phyloP scores from a whole-genome alignment of 176 grass and related monocot species.

The Eragrostis nindensis region DNA sequence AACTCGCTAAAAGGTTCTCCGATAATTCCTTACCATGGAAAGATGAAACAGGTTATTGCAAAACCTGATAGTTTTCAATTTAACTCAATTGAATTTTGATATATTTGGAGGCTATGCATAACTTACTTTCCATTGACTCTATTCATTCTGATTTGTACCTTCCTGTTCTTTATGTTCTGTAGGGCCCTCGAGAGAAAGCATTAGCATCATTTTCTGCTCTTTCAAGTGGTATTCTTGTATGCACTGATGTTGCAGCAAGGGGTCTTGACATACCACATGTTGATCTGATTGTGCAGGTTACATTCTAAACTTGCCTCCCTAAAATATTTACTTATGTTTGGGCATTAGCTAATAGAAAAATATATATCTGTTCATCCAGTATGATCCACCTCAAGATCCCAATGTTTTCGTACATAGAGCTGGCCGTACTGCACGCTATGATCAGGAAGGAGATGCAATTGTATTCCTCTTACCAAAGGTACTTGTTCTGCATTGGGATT shows the following conservation, averaged over 20 bases:
- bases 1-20: constrained; percentile 66
- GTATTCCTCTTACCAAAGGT: constrained; percentile 94
- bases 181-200: constrained; percentile 90
- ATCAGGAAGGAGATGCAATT: constrained; percentile 90
- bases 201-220: constrained; percentile 80
- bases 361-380: constrained; percentile 52
- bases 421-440: constrained; percentile 85
- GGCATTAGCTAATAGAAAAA: constrained; percentile 18
- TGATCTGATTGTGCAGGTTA: constrained; percentile 95
- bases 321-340: constrained; percentile 3
- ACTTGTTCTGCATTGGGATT: not conserved
- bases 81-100: constrained; percentile 2
- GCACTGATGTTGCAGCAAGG: constrained; percentile 98
- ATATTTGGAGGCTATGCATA: constrained; percentile 4
- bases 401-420: constrained; percentile 96
- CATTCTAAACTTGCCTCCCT: constrained; percentile 19
- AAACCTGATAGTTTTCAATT: constrained; percentile 27
- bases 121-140: not conserved
- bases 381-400: constrained; percentile 97
- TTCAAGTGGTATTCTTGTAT: constrained; percentile 87
- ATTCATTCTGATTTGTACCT: constrained; percentile 8
- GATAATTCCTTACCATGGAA: constrained; percentile 90
- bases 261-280: constrained; percentile 97
- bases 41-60: constrained; percentile 91
- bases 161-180: constrained; percentile 11